Base-by-base conservation (phyloP, 116 monocot species). In the Papilionanthe hybrid region DNA sequence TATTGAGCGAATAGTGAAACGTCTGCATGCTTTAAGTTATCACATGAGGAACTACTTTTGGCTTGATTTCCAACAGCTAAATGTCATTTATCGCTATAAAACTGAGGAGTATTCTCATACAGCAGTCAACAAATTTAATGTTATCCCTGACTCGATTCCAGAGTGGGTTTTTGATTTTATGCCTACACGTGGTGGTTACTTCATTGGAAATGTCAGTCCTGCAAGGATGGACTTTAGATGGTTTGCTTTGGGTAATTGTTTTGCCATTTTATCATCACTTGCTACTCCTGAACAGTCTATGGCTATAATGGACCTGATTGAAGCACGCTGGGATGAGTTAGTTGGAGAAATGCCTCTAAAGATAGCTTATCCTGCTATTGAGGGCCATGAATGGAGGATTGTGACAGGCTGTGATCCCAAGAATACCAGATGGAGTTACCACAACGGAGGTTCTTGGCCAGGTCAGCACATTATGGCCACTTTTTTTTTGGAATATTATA, bases 121-220 rank as follows among this genome's bases (percentile, higher is more conserved):
- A n/a, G 93, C 93, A 5, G 87, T 91, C 1, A 93, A 93, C 80
- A 93, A 93, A 74, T 93, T 93, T 71, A 93, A 93, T 81, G 91
- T 93, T 18, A 89, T 89, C 58, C 93, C 93, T 23, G 93, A 93
- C 72, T 91, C 90, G 11, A 93, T 93, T 32, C 93, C 93, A 7
- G 88, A 90, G 23, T 93, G 93, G 93, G 87, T 93, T n/a, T 91
- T 91, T 63, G 93, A 93, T 79, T 93, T 90, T 56, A 93, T 93
- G 88, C 93, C 93, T 2, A 77, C 44, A 3, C 81, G 87, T 77
- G 93, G 92, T 29, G 92, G 92, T 55, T 92, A 92, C 56, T 88
- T 92, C 48, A 77, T 92, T 50, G 92, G 92, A 69, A 93, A 93
- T 81, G 89, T 93, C 18, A 90, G 91, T 45, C 93, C 93, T 58